Percentiles rank a stretch among this genome's conserved stretches.
phyloP scores from a whole-genome alignment of 352 stramenopile species.

The Phytopythium boreale region DNA sequence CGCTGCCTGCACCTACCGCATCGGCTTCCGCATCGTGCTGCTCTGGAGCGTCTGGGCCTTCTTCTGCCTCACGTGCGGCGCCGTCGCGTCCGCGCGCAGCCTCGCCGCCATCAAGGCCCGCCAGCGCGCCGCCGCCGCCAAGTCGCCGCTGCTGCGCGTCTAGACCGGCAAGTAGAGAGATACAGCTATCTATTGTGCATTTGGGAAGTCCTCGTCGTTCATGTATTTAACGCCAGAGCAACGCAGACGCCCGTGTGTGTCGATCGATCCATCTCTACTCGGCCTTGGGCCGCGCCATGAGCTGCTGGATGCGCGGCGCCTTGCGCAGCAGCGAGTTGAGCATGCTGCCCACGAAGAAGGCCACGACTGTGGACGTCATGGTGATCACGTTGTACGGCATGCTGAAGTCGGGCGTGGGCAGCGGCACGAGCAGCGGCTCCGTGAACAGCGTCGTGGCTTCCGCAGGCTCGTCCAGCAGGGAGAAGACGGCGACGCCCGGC shows the following conservation, averaged over 20 bases:
- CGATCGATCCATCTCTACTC: no score
- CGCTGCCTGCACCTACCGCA: constrained; percentile 73
- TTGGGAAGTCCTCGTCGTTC: background rate
- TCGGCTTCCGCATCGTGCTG: constrained; percentile 81
- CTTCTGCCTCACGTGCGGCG: constrained; percentile 53
- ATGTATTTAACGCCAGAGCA: no score
- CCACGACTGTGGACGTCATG: constrained; percentile 86
- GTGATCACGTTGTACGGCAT: constrained; percentile 92
- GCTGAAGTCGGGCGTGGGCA: constrained; percentile 87
- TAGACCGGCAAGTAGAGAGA: background rate
- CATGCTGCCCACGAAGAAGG: constrained; percentile 84
- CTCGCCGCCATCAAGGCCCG: constrained; percentile 11
- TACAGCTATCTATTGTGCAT: background rate
- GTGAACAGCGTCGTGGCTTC: constrained; percentile 50
- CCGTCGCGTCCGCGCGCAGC: constrained; percentile 34
- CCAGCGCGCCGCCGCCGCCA: background rate
- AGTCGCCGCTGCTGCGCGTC: background rate
- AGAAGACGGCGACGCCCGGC: constrained; percentile 54
- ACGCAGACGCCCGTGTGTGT: no score
- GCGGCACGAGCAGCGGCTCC: constrained; percentile 73
- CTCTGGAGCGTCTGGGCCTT: constrained; percentile 74
- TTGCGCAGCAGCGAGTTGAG: constrained; percentile 80
- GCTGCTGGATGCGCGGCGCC: constrained; percentile 60
- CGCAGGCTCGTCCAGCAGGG: constrained; percentile 6
- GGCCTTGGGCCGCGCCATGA: constrained; percentile 31